phyloP scores from a whole-genome alignment of 192 early-diverging fungal genomes.

The Umbelopsis vinacea region DNA sequence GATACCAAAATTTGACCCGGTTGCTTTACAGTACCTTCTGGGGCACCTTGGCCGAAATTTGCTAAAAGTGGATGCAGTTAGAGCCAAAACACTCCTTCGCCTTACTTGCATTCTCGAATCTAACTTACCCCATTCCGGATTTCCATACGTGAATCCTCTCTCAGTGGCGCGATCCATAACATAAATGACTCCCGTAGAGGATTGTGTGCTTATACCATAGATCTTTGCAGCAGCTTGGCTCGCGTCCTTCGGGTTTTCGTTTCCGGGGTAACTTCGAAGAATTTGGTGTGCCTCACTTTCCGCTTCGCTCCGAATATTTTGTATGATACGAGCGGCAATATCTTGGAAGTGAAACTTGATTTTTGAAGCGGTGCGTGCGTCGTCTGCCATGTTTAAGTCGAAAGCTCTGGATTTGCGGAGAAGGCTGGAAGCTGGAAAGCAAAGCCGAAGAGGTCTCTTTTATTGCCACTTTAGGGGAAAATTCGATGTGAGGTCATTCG shows the following conservation, averaged over 20 bases:
- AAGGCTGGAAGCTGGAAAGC: too few relatives aligned
- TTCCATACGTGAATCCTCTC: slow-evolving; percentile 46
- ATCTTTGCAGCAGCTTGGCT: slow-evolving; percentile 24
- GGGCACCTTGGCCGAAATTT: slow-evolving; percentile 54
- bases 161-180: slow-evolving; percentile 56
- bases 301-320: slow-evolving; percentile 31
- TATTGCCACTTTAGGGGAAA: too few relatives aligned
- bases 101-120: neutral
- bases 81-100: too few relatives aligned
- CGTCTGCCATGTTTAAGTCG: neutral
- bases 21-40: slow-evolving; percentile 43
- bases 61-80: slow-evolving; percentile 21
- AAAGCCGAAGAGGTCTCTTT: too few relatives aligned
- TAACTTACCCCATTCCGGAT: slow-evolving; percentile 41
- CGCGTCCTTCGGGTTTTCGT: slow-evolving; percentile 23
- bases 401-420: neutral
- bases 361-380: neutral
- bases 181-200: slow-evolving; percentile 60
- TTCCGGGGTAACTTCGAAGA: slow-evolving; percentile 46
- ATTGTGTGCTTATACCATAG: slow-evolving; percentile 40
- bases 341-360: slow-evolving; percentile 27
- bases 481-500: too few relatives aligned
- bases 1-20: neutral
- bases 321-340: slow-evolving; percentile 19
- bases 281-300: slow-evolving; percentile 47